Evolutionary conservation across 106 monocot genomes (phyloP).

Genomic region (Vanilla planifolia): DNA sequence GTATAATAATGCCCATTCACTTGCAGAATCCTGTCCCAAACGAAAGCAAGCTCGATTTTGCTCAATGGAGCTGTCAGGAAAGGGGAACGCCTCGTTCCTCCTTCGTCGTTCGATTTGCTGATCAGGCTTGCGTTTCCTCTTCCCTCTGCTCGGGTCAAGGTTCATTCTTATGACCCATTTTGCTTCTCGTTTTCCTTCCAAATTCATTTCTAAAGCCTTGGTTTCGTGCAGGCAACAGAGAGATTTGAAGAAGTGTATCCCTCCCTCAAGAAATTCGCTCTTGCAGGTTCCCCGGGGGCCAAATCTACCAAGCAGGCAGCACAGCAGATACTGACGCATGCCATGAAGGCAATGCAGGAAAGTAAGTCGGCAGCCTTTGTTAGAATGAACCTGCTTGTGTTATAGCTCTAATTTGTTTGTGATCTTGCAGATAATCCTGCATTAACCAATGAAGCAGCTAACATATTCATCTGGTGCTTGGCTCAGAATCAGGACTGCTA

Average conservation of each 20-base stretch:
- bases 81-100: conserved; percentile 82
- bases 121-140: conserved; percentile 63
- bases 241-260: conserved; percentile 87
- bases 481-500: conserved; percentile 71
- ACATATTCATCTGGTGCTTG: conserved; percentile 93
- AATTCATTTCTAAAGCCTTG: neutral
- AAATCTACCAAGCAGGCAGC: conserved; percentile 87
- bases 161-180: conserved; percentile 1
- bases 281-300: conserved; percentile 62
- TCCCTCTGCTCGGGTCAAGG: conserved; percentile 67
- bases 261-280: conserved; percentile 69
- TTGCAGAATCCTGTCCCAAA: conserved; percentile 54
- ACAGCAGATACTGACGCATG: conserved; percentile 53
- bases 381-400: neutral
- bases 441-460: conserved; percentile 60
- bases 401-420: too few relatives aligned
- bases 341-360: conserved; percentile 59
- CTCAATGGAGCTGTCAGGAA: conserved; percentile 85
- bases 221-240: conserved; percentile 68
- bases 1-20: neutral
- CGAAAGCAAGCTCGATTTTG: conserved; percentile 66
- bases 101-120: conserved; percentile 67
- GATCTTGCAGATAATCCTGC: conserved; percentile 48
- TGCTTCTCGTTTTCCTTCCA: too few relatives aligned
- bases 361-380: conserved; percentile 30